Conservation (phyloP, 805 yeast genomes). For the Candida tibetensis region DNA sequence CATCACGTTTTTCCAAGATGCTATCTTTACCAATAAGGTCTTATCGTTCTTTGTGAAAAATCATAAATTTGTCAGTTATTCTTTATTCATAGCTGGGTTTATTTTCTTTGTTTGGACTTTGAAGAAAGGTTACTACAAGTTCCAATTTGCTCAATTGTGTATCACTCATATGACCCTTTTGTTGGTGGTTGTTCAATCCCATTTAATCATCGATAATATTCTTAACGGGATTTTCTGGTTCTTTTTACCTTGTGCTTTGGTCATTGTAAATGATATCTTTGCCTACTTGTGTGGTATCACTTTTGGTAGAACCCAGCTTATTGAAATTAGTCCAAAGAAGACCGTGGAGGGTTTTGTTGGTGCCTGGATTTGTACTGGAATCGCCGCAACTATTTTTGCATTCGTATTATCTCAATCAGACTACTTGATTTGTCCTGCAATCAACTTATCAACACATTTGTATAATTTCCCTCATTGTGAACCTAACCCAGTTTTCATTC, state of each 20-base stretch:
- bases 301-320: constrained; percentile 88
- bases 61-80: constrained; percentile 81
- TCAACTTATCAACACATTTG: constrained; percentile 57
- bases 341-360: constrained; percentile 97
- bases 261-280: constrained; percentile 90
- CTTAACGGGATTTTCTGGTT: constrained; percentile 94
- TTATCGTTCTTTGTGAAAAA: constrained; percentile 64
- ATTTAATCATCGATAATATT: constrained; percentile 85
- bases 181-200: constrained; percentile 90
- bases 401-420: constrained; percentile 60
- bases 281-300: constrained; percentile 97
- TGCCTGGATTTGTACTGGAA: constrained; percentile 91
- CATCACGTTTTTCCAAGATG: constrained; percentile 60
- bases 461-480: constrained; percentile 69
- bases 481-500: constrained; percentile 84
- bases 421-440: constrained; percentile 87
- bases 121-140: constrained; percentile 83
- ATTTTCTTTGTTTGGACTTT: constrained; percentile 86
- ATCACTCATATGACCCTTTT: constrained; percentile 91
- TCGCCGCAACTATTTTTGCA: constrained; percentile 67
- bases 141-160: constrained; percentile 92
- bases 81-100: constrained; percentile 82
- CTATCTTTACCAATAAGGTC: constrained; percentile 49
- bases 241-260: constrained; percentile 85
- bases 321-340: constrained; percentile 93